Evolutionary conservation across 1,284 basidiomycete species (phyloP).

Genomic region (Tausonia pullulans): DNA sequence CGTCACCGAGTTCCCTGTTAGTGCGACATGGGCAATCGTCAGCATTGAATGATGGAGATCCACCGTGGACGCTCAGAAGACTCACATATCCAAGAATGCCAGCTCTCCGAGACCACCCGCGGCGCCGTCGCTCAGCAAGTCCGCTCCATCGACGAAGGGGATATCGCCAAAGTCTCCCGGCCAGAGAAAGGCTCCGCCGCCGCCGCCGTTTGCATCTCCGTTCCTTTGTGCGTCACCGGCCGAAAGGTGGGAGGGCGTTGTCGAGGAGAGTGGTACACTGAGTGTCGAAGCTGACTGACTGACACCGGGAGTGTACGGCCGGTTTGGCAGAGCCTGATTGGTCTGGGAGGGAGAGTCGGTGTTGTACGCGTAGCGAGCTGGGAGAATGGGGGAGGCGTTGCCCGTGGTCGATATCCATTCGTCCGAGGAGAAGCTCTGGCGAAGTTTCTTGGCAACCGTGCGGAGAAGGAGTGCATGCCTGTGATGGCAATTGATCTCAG

Average conservation of each 20-base stretch:
- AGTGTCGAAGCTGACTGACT: not conserved
- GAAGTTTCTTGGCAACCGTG: slow-evolving; percentile 10
- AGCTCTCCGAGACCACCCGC: not conserved
- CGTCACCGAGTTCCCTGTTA: no score
- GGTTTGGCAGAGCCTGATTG: not conserved
- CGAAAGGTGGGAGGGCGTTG: not conserved
- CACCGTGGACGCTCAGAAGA: no score
- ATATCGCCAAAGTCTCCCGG: slow-evolving; percentile 2
- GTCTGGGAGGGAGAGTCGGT: not conserved
- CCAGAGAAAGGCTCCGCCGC: not conserved
- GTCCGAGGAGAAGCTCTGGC: slow-evolving; percentile 3
- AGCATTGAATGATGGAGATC: no score
- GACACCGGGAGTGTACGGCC: not conserved
- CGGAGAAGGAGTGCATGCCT: slow-evolving; percentile 13
- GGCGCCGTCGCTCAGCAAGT: not conserved
- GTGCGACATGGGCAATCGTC: no score
- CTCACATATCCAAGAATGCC: not conserved
- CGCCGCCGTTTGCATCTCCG: not conserved
- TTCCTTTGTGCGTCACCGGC: not conserved
- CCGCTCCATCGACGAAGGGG: not conserved
- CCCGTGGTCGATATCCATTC: slow-evolving; percentile 8
- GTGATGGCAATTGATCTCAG: not conserved
- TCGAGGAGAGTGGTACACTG: not conserved
- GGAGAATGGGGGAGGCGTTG: not conserved
- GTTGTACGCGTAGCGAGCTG: not conserved